A percentile compares a stretch with the other conserved stretches of the same genome.
Evolutionary conservation across 768 basidiomycete genomes (phyloP).

Genomic region (Harrya chromipes): DNA sequence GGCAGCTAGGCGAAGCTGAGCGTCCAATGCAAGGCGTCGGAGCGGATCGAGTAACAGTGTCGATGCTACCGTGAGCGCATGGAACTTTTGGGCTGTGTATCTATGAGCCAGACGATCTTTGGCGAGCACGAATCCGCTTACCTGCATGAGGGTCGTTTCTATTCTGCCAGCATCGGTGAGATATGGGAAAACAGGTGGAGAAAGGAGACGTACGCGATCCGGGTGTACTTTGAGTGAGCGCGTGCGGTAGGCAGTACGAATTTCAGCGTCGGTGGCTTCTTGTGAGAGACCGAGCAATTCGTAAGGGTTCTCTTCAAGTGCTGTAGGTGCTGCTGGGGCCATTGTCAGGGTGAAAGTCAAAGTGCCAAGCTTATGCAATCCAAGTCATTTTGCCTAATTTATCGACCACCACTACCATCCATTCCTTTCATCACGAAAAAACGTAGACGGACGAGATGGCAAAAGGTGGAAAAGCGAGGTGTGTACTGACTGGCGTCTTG

Average conservation of each 20-base stretch:
- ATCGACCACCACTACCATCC: not conserved
- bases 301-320: conserved; percentile 71
- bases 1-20: conserved; percentile 66
- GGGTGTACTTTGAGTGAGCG: conserved; percentile 85
- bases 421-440: not conserved
- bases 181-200: conserved; percentile 12
- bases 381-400: conserved; percentile 7
- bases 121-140: conserved; percentile 16
- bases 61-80: conserved; percentile 79
- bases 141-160: conserved; percentile 79
- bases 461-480: conserved; percentile 61
- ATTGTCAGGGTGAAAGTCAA: conserved; percentile 7
- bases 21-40: conserved; percentile 74
- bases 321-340: conserved; percentile 30
- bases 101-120: not conserved
- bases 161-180: conserved; percentile 45
- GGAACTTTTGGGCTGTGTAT: conserved; percentile 66
- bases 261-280: conserved; percentile 74
- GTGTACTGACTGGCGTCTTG: not conserved
- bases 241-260: conserved; percentile 75
- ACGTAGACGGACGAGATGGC: conserved; percentile 42
- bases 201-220: conserved; percentile 58
- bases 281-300: conserved; percentile 59
- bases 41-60: conserved; percentile 79
- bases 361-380: conserved; percentile 8